phyloP scores from a whole-genome alignment of 2,329 filamentous ascomycete genomes.

The Cladobotryum protrusum region DNA sequence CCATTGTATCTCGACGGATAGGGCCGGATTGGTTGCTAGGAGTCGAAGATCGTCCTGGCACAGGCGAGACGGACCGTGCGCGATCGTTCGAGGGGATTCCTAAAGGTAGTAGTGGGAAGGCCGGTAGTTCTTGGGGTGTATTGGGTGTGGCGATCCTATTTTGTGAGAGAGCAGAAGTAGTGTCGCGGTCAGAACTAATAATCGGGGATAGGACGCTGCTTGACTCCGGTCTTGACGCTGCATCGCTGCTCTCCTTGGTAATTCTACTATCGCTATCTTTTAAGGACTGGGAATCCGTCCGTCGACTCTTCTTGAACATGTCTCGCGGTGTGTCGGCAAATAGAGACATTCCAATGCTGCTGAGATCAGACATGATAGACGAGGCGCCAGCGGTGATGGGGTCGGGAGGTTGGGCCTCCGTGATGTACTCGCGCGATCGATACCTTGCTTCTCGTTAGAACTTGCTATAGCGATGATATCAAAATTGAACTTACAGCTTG shows the following conservation, averaged over 20 bases:
- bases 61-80: background rate
- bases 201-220: background rate
- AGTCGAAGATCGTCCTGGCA: background rate
- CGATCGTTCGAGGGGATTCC: too few species aligned
- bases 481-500: conserved; percentile 53
- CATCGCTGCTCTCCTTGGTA: conserved; percentile 6
- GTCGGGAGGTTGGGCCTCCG: conserved; percentile 71
- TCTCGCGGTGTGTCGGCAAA: conserved; percentile 60
- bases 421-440: conserved; percentile 60
- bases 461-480: background rate
- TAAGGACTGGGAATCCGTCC: background rate
- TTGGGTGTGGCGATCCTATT: too few species aligned
- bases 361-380: conserved; percentile 76
- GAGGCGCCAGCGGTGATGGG: conserved; percentile 71
- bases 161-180: too few species aligned
- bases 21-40: conserved; percentile 7
- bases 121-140: too few species aligned
- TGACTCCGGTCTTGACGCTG: conserved; percentile 8
- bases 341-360: conserved; percentile 73
- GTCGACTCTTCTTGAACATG: conserved; percentile 40
- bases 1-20: conserved; percentile 1
- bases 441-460: conserved; percentile 32
- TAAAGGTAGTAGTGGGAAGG: too few species aligned
- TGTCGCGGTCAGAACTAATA: too few species aligned
- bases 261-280: conserved; percentile 6